Conservation (phyloP, 306 rosid genomes). For the Corylus avellana region DNA sequence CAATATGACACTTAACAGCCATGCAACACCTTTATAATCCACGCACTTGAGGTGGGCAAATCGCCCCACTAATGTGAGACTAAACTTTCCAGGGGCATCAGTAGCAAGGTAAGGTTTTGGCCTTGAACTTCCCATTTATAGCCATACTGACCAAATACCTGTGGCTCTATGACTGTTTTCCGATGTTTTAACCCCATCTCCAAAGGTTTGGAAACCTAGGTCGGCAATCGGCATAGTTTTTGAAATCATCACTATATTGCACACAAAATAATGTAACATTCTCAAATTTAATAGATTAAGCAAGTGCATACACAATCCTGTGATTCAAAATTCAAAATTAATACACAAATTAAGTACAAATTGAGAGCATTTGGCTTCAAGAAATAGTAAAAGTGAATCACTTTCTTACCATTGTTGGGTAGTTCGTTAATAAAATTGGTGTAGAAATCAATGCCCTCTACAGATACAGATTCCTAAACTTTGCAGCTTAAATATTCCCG, state of each 20-base stretch:
- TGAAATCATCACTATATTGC: constrained; percentile 34
- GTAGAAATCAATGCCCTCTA: constrained; percentile 24
- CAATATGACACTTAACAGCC: no score
- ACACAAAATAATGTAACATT: not conserved
- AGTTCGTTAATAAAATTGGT: constrained; percentile 22
- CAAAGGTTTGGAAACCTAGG: constrained; percentile 34
- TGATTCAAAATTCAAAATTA: constrained; percentile 10
- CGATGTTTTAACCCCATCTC: constrained; percentile 50
- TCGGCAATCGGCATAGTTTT: constrained; percentile 30
- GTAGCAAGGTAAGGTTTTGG: not conserved
- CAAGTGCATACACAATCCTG: constrained; percentile 34
- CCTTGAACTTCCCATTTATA: not conserved
- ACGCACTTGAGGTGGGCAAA: no score
- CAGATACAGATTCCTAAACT: no score
- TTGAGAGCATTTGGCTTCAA: no score
- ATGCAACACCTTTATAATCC: no score
- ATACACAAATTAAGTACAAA: no score
- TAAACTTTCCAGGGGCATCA: not conserved
- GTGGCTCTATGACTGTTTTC: constrained; percentile 45
- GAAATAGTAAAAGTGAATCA: no score
- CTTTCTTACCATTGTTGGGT: constrained; percentile 2
- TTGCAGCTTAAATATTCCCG: no score
- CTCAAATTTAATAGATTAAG: not conserved
- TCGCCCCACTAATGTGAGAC: no score
- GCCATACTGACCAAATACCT: not conserved